These are phyloP conservation scores for Drechslerella stenobrocha DNA, from an alignment of 2,329 filamentous ascomycete species.

Conservation along the genomic window DNA sequence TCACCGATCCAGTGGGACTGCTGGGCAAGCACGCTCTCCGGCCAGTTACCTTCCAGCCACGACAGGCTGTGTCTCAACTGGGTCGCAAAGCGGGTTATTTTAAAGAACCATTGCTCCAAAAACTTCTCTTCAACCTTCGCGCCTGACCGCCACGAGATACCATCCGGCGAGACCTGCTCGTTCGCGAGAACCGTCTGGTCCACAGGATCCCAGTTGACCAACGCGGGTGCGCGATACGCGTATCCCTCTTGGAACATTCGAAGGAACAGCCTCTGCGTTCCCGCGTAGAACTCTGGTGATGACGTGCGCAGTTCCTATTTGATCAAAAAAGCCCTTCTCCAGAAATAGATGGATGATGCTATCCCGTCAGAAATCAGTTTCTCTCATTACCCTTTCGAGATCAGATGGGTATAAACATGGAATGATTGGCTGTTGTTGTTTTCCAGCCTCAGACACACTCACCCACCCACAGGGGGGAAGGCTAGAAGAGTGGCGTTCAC, in stretches of 20 bases:
- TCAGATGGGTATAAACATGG: constrained; percentile 25
- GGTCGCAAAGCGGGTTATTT: constrained; percentile 77
- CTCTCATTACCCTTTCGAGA: constrained; percentile 42
- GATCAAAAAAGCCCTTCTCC: constrained; percentile 44
- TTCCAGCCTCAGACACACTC: constrained; percentile 33
- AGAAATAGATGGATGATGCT: constrained; percentile 28
- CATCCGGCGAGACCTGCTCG: constrained; percentile 86
- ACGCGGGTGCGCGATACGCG: constrained; percentile 78
- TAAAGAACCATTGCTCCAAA: constrained; percentile 87
- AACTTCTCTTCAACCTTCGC: constrained; percentile 78
- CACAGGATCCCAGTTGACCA: constrained; percentile 88
- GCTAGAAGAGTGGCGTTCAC: neutral
- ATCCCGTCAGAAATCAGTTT: constrained; percentile 45
- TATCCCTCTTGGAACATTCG: constrained; percentile 73
- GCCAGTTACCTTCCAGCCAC: constrained; percentile 70
- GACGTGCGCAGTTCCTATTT: constrained; percentile 79
- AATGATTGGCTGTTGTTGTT: constrained; percentile 47
- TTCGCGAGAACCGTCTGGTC: constrained; percentile 89
- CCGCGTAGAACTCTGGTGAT: constrained; percentile 82
- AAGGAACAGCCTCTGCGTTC: constrained; percentile 84
- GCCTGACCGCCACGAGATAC: constrained; percentile 82
- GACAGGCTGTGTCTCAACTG: constrained; percentile 72
- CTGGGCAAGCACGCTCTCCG: constrained; percentile 78
- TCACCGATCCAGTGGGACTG: constrained; percentile 87
- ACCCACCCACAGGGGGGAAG: no score